Conservation (phyloP, 768 basidiomycete genomes). For the Termitomyces sp. region DNA sequence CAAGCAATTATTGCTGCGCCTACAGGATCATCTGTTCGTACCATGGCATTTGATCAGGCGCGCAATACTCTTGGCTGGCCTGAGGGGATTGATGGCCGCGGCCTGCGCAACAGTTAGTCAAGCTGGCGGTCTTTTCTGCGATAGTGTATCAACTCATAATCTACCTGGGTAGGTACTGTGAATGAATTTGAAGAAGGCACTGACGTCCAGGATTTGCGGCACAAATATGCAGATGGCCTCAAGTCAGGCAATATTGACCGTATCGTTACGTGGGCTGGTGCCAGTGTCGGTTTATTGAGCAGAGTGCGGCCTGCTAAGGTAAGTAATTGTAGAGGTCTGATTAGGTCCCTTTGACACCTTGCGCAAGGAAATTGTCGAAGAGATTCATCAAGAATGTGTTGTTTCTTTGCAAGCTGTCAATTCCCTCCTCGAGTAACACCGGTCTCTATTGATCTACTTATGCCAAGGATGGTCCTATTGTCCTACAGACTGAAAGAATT, state of each 20-base stretch:
- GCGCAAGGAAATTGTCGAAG: slow-evolving; percentile 48
- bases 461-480: too few relatives aligned
- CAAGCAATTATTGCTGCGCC: slow-evolving; percentile 45
- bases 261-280: slow-evolving; percentile 67
- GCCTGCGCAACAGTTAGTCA: slow-evolving; percentile 46
- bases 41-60: slow-evolving; percentile 60
- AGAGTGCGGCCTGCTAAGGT: slow-evolving; percentile 38
- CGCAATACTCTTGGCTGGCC: slow-evolving; percentile 61
- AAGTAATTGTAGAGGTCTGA: neutral
- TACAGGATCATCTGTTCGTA: slow-evolving; percentile 46
- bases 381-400: slow-evolving; percentile 47
- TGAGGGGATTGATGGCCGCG: slow-evolving; percentile 58
- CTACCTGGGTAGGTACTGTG: slow-evolving; percentile 39
- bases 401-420: slow-evolving; percentile 27
- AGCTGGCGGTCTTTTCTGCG: neutral
- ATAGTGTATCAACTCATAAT: neutral
- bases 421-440: slow-evolving; percentile 10
- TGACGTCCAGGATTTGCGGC: slow-evolving; percentile 36
- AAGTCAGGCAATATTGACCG: slow-evolving; percentile 43
- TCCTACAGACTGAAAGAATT: neutral
- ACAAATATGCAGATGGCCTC: slow-evolving; percentile 43
- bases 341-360: neutral
- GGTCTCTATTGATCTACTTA: neutral
- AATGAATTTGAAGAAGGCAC: slow-evolving; percentile 52
- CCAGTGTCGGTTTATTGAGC: slow-evolving; percentile 56